phyloP scores from a whole-genome alignment of 768 basidiomycete genomes.

The Naganishia antarctica region DNA sequence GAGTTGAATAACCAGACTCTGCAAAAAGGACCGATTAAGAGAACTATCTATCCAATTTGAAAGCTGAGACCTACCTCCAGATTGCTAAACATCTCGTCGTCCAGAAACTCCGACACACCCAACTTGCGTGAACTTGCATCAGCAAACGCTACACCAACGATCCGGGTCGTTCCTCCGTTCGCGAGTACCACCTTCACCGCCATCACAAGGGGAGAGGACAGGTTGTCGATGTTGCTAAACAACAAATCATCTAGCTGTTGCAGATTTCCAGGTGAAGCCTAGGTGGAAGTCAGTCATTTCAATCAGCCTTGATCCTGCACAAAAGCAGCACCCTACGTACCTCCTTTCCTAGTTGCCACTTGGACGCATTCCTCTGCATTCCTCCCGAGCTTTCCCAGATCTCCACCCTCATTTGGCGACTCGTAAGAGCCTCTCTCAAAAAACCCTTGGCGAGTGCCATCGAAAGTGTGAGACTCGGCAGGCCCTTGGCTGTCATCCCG shows the following conservation, averaged over 20 bases:
- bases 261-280: conserved; percentile 72
- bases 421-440: conserved; percentile 81
- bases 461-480: conserved; percentile 75
- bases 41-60: background rate
- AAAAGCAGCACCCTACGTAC: conserved; percentile 49
- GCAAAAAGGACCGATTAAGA: conserved; percentile 2
- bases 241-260: conserved; percentile 71
- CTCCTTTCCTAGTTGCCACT: conserved; percentile 77
- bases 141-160: conserved; percentile 82
- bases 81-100: conserved; percentile 93
- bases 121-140: conserved; percentile 80
- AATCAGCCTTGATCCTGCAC: too few species aligned
- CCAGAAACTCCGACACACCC: conserved; percentile 84
- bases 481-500: conserved; percentile 48
- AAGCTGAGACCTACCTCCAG: conserved; percentile 62
- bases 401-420: conserved; percentile 83
- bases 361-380: conserved; percentile 66
- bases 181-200: conserved; percentile 66
- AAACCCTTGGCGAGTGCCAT: conserved; percentile 71
- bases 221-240: conserved; percentile 71
- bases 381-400: conserved; percentile 76
- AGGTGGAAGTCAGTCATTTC: background rate
- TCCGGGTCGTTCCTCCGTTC: conserved; percentile 58
- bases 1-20: conserved; percentile 93
- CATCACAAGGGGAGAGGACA: conserved; percentile 81